Evolutionary conservation across 169 alveolate genomes (phyloP).

Genomic region (Eimeria brunetti): DNA sequence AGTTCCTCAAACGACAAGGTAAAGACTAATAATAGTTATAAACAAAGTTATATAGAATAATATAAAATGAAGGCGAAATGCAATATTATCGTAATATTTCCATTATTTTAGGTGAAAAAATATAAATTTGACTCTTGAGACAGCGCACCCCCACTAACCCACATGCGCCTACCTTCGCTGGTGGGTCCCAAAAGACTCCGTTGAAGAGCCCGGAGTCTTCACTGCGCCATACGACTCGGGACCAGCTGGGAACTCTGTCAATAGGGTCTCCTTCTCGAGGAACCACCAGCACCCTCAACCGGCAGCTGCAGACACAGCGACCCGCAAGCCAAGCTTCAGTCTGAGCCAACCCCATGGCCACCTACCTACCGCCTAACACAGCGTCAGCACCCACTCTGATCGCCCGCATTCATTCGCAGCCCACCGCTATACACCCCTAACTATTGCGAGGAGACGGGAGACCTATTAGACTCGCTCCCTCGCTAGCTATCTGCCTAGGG

Average conservation of each 20-base stretch:
- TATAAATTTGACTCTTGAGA: neutral
- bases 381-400: neutral
- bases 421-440: neutral
- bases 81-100: neutral
- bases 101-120: neutral
- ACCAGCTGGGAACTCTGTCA: constrained; percentile 95
- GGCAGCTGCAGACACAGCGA: constrained; percentile 56
- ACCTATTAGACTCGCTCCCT: neutral
- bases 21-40: neutral
- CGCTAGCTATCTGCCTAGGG: constrained; percentile 2
- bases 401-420: neutral
- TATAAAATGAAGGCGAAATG: neutral
- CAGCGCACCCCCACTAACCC: neutral
- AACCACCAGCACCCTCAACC: constrained; percentile 66
- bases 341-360: neutral
- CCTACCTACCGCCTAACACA: neutral
- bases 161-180: constrained; percentile 58
- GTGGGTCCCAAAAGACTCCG: constrained; percentile 93
- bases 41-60: neutral
- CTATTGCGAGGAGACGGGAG: too few relatives aligned
- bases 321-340: neutral
- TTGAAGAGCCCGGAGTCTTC: constrained; percentile 87
- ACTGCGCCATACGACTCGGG: constrained; percentile 88
- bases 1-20: neutral
- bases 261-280: constrained; percentile 86